Evolutionary conservation across 2,329 filamentous ascomycete species (phyloP).

Genomic region (Metarhizium brunneum): DNA sequence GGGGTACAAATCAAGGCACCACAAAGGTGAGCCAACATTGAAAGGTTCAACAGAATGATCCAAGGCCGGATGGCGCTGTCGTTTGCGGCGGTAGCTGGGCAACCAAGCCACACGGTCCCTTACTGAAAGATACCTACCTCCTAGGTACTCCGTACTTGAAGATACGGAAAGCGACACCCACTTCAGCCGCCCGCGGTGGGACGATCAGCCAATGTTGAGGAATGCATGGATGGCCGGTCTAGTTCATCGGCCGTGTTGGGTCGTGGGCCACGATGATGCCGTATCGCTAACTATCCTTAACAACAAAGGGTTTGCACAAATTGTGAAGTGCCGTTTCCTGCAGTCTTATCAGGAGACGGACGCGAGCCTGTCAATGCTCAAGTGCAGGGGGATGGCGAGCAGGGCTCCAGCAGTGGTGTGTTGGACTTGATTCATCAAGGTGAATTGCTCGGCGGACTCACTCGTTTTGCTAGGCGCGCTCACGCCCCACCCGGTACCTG

Average conservation of each 20-base stretch:
- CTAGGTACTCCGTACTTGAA: no score
- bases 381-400: no score
- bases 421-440: no score
- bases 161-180: no score
- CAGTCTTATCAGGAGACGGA: no score
- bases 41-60: background rate
- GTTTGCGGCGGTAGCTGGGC: slow-evolving; percentile 3
- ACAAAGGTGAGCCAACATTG: background rate
- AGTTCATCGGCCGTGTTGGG: background rate
- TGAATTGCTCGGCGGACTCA: no score
- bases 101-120: background rate
- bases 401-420: no score
- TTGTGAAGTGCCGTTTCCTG: no score
- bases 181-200: background rate
- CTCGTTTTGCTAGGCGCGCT: no score
- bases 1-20: slow-evolving; percentile 1
- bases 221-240: background rate
- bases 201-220: background rate
- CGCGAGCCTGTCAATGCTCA: no score
- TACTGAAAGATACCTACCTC: background rate
- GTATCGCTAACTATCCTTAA: background rate
- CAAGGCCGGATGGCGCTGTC: background rate
- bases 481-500: no score
- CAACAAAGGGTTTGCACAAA: no score
- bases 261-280: background rate